phyloP scores from a whole-genome alignment of 805 yeast species.

The Starmerella powellii region DNA sequence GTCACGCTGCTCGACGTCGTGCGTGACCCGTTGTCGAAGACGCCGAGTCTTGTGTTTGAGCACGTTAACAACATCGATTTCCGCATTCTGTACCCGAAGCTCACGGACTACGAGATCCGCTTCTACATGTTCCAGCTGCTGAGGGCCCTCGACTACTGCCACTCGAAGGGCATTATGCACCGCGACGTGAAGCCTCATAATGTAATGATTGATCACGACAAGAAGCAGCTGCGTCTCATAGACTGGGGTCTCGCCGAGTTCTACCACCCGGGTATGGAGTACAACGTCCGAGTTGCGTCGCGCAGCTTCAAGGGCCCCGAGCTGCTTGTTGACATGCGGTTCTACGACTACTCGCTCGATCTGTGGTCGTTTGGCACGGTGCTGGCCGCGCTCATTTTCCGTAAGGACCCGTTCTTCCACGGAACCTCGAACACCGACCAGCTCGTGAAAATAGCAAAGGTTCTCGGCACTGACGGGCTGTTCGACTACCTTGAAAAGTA shows the following conservation, averaged over 20 bases:
- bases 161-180: slow-evolving; percentile 90
- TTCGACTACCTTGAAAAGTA: slow-evolving; percentile 56
- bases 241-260: slow-evolving; percentile 96
- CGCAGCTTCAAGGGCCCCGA: slow-evolving; percentile 91
- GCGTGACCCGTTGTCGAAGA: slow-evolving; percentile 62
- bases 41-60: slow-evolving; percentile 82
- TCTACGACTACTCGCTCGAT: slow-evolving; percentile 79
- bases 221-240: slow-evolving; percentile 52
- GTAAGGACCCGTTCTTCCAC: slow-evolving; percentile 84
- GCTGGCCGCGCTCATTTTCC: slow-evolving; percentile 79
- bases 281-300: slow-evolving; percentile 84
- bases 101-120: slow-evolving; percentile 61
- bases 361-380: slow-evolving; percentile 88
- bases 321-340: slow-evolving; percentile 65
- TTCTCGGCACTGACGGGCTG: slow-evolving; percentile 72
- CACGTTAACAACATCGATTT: slow-evolving; percentile 76
- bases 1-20: slow-evolving; percentile 70
- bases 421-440: slow-evolving; percentile 88
- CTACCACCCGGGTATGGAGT: slow-evolving; percentile 79
- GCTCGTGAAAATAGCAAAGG: slow-evolving; percentile 77
- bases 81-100: slow-evolving; percentile 71
- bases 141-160: slow-evolving; percentile 74
- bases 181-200: slow-evolving; percentile 91
- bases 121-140: slow-evolving; percentile 74
- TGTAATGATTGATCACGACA: slow-evolving; percentile 76